A percentile compares a stretch with the other conserved stretches of the same genome.
These are phyloP conservation scores for Rhipidocladum racemiflorum DNA, from an alignment of 176 grass and related monocot species.

Conservation along the genomic window DNA sequence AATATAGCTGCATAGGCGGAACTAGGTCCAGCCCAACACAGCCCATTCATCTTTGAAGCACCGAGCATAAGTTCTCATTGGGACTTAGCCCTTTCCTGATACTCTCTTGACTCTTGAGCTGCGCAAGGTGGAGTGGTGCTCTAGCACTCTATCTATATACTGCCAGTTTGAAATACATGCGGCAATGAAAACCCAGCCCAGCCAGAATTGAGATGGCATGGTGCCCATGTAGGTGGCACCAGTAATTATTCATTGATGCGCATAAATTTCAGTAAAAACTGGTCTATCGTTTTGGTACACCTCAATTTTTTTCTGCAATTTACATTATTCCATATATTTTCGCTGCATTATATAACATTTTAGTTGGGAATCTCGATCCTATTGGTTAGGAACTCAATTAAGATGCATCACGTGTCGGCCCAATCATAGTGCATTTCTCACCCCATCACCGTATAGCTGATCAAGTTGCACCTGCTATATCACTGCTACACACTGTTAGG, in stretches of 20 bases:
- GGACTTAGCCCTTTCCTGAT: neutral
- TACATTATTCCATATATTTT: neutral
- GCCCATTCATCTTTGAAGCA: slow-evolving; percentile 1
- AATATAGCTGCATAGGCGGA: neutral
- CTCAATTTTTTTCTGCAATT: neutral
- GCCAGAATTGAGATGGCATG: neutral
- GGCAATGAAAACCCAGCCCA: neutral
- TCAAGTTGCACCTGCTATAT: neutral
- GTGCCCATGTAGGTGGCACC: neutral
- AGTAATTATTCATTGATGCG: neutral
- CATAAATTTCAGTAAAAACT: neutral
- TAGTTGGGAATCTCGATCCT: too few species aligned
- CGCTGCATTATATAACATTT: neutral
- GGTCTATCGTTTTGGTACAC: neutral
- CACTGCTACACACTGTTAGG: neutral
- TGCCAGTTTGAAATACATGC: neutral
- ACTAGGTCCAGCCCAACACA: neutral
- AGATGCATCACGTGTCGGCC: neutral
- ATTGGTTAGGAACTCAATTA: neutral
- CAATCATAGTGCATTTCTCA: neutral
- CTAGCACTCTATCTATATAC: neutral
- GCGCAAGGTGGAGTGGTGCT: neutral
- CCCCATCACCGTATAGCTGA: neutral
- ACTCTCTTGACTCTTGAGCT: neutral
- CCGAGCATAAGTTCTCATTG: neutral